These are phyloP conservation scores for Candida incommunis DNA, from an alignment of 805 yeast species.

Conservation along the genomic window DNA sequence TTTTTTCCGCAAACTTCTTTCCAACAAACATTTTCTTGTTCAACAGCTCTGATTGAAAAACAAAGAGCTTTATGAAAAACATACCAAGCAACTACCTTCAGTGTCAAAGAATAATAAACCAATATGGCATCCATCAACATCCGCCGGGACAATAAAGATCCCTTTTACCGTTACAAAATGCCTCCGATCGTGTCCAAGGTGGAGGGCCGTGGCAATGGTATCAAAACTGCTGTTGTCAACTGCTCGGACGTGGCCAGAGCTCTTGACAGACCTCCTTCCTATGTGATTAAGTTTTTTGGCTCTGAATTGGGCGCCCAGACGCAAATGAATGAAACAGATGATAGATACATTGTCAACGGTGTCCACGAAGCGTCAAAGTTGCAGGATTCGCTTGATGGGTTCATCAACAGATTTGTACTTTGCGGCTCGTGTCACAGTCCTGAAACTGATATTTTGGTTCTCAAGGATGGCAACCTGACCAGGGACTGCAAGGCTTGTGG, in stretches of 20 bases:
- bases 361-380: conserved; percentile 79
- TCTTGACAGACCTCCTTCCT: conserved; percentile 81
- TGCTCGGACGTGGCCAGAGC: conserved; percentile 90
- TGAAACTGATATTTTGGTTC: conserved; percentile 81
- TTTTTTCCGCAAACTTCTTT: no score
- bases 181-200: conserved; percentile 94
- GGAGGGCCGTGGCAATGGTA: conserved; percentile 99
- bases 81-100: no score
- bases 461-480: conserved; percentile 58
- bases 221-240: conserved; percentile 86
- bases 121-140: conserved; percentile 47
- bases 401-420: conserved; percentile 80
- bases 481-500: conserved; percentile 99
- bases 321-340: conserved; percentile 59
- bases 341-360: conserved; percentile 88
- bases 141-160: conserved; percentile 94
- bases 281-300: conserved; percentile 88
- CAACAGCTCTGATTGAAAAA: no score
- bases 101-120: no score
- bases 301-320: conserved; percentile 97
- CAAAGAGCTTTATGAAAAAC: no score
- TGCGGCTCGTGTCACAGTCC: conserved; percentile 96
- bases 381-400: conserved; percentile 90
- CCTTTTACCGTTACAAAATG: conserved; percentile 98
- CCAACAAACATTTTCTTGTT: no score